Evolutionary conservation across 1,284 basidiomycete species (phyloP).

Genomic region (Rhodotorula sp.): DNA sequence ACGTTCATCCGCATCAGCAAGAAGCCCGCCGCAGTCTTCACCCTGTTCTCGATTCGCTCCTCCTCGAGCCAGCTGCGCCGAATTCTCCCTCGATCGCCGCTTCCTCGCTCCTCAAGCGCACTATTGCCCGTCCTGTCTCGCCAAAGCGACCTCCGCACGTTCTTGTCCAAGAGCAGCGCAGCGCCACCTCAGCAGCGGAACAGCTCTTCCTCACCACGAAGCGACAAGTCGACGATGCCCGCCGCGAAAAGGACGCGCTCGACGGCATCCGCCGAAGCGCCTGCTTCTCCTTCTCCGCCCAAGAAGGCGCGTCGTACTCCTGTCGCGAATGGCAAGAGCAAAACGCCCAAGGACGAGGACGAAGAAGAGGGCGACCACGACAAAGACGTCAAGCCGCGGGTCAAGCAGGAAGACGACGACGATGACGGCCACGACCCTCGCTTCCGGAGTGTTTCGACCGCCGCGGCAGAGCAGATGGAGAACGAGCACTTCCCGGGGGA

Average conservation of each 20-base stretch:
- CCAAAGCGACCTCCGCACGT: constrained; percentile 12
- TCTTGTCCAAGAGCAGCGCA: neutral
- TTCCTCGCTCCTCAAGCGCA: no score
- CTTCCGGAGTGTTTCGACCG: neutral
- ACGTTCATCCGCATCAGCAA: no score
- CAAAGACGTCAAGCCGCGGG: neutral
- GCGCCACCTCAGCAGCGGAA: neutral
- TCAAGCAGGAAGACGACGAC: constrained; percentile 8
- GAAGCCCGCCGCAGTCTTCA: no score
- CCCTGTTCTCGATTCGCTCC: no score
- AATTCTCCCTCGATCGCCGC: no score
- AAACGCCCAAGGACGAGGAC: neutral
- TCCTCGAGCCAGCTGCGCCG: no score
- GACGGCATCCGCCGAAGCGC: constrained; percentile 1
- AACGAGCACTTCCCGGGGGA: constrained; percentile 20
- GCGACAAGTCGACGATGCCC: neutral
- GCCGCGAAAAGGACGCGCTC: neutral
- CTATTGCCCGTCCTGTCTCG: constrained; percentile 3
- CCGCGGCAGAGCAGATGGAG: neutral
- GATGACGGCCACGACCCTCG: constrained; percentile 1
- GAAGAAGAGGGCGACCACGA: neutral
- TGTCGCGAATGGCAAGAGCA: neutral
- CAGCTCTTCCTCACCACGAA: neutral
- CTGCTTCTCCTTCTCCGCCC: neutral
- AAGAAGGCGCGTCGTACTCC: neutral